Percentiles rank a stretch among this genome's conserved stretches.
These are phyloP conservation scores for Magnolia officinalis DNA, from an alignment of 164 flowering plant species.

Conservation along the genomic window DNA sequence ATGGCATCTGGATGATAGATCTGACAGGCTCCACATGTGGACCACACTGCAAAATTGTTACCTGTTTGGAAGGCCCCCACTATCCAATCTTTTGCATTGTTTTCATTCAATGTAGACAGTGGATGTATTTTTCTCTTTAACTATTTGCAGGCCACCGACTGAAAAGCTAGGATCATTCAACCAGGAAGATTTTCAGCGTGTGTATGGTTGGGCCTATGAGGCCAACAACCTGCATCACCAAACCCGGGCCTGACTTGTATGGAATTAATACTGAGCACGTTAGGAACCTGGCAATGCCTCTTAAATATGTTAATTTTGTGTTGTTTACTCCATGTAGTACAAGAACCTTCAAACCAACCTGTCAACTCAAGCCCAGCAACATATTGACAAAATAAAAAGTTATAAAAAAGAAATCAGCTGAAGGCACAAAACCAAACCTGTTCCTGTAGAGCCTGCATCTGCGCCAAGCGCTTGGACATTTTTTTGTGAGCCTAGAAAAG, in stretches of 20 bases:
- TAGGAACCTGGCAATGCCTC: background rate
- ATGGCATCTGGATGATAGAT: background rate
- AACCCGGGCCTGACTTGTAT: background rate
- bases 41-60: too few species aligned
- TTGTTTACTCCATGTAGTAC: background rate
- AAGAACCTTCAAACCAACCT: background rate
- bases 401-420: background rate
- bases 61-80: too few species aligned
- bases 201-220: background rate
- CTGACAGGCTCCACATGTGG: too few species aligned
- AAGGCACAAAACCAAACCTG: conserved; percentile 46
- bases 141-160: too few species aligned
- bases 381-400: background rate
- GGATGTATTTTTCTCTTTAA: too few species aligned
- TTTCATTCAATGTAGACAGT: too few species aligned
- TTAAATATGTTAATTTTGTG: too few species aligned
- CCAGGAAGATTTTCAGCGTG: too few species aligned
- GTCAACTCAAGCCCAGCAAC: background rate
- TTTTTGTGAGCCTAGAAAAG: conserved; percentile 59
- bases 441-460: conserved; percentile 73
- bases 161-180: too few species aligned
- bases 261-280: too few species aligned
- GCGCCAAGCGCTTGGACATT: conserved; percentile 58
- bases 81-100: too few species aligned
- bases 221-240: background rate